phyloP scores from a whole-genome alignment of 352 stramenopile genomes.

The Pseudoperonospora humuli region DNA sequence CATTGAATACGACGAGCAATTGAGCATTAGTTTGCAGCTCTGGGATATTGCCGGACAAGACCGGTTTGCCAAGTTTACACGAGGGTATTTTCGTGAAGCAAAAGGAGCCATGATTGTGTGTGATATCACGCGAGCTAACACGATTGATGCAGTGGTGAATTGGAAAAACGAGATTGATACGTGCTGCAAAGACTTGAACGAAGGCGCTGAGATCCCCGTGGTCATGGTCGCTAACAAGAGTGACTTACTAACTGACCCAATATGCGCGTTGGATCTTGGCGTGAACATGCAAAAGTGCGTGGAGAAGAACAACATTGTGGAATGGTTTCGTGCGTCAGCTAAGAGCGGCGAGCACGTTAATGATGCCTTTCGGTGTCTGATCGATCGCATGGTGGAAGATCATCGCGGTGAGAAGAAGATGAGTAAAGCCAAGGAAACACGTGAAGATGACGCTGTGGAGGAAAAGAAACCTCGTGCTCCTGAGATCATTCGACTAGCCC shows the following conservation, averaged over 20 bases:
- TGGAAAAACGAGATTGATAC: slow-evolving; percentile 80
- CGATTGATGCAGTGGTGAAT: slow-evolving; percentile 71
- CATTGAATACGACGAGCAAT: slow-evolving; percentile 47
- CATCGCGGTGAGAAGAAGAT: slow-evolving; percentile 29
- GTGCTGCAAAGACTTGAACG: slow-evolving; percentile 45
- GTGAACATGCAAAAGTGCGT: slow-evolving; percentile 85
- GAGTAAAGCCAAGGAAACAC: neutral
- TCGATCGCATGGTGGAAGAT: slow-evolving; percentile 51
- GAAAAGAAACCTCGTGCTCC: slow-evolving; percentile 1
- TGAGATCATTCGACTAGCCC: slow-evolving; percentile 40
- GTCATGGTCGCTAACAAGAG: slow-evolving; percentile 85
- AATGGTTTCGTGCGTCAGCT: slow-evolving; percentile 71
- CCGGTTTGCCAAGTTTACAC: slow-evolving; percentile 83
- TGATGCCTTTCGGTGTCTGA: slow-evolving; percentile 53
- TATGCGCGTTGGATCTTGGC: slow-evolving; percentile 59
- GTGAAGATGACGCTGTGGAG: neutral
- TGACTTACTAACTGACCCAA: slow-evolving; percentile 62
- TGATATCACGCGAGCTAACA: slow-evolving; percentile 81
- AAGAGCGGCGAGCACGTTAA: slow-evolving; percentile 60
- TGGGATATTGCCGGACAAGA: slow-evolving; percentile 87
- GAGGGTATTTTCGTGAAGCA: slow-evolving; percentile 77
- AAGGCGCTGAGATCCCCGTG: slow-evolving; percentile 47
- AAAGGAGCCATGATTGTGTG: slow-evolving; percentile 82
- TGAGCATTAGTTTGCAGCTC: slow-evolving; percentile 69
- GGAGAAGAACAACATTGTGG: slow-evolving; percentile 54